phyloP scores from a whole-genome alignment of 345 rosid species.

The Corchorus capsularis region DNA sequence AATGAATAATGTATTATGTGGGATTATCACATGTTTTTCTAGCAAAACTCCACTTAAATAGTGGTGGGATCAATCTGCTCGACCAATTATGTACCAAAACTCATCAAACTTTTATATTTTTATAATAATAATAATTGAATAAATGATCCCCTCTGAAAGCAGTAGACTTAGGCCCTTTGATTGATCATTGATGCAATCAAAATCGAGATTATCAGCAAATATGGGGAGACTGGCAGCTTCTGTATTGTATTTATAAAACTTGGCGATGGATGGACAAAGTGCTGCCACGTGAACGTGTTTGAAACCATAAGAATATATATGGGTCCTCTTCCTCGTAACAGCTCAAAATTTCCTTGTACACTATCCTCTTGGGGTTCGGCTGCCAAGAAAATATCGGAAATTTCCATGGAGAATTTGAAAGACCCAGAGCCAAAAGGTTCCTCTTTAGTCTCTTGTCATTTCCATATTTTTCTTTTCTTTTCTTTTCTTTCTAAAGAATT shows the following conservation, averaged over 20 bases:
- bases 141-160: no score
- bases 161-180: no score
- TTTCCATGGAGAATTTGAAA: neutral
- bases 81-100: no score
- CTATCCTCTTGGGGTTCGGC: neutral
- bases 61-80: no score
- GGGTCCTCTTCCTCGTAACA: neutral
- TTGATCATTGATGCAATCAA: no score
- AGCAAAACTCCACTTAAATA: no score
- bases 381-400: constrained; percentile 13
- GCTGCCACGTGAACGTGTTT: neutral
- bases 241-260: neutral
- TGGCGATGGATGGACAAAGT: neutral
- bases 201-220: no score
- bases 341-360: neutral
- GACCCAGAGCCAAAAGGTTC: neutral
- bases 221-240: no score
- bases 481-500: neutral
- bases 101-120: no score
- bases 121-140: no score
- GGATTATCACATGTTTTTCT: no score
- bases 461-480: neutral
- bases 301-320: neutral
- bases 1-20: no score
- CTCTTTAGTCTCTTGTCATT: neutral